phyloP scores from a whole-genome alignment of 1,284 basidiomycete genomes.

The Leccinum variabile region DNA sequence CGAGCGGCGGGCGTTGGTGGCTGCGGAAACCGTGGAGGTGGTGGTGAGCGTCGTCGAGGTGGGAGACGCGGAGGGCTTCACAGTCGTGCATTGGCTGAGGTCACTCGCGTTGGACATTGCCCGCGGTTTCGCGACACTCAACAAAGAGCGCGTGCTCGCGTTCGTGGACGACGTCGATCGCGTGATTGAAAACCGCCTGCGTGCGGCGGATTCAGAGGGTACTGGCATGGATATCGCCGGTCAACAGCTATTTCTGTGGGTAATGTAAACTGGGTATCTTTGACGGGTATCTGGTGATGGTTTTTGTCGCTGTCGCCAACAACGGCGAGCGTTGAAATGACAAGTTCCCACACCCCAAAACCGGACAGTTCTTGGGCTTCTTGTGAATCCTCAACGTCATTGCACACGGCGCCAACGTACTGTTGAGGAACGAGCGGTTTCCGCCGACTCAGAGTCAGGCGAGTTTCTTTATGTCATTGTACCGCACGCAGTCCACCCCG shows the following conservation, averaged over 20 bases:
- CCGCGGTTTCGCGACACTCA: conserved; percentile 32
- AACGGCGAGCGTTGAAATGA: conserved; percentile 12
- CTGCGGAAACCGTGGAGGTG: conserved; percentile 18
- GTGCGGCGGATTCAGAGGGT: conserved; percentile 33
- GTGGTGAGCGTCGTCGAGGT: conserved; percentile 29
- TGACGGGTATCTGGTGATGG: conserved; percentile 14
- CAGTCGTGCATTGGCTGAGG: conserved; percentile 41
- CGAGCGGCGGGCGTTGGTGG: conserved; percentile 25
- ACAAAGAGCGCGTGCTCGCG: conserved; percentile 17
- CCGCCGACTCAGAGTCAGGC: background rate
- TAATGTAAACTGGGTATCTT: background rate
- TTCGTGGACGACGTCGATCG: conserved; percentile 24
- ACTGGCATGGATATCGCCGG: conserved; percentile 24
- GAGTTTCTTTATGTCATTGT: background rate
- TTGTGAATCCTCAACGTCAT: too few relatives aligned
- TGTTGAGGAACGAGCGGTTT: background rate
- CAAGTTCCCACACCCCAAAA: conserved; percentile 19
- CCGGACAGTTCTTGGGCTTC: background rate
- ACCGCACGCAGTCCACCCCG: background rate
- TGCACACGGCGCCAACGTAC: background rate
- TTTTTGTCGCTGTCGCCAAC: conserved; percentile 22
- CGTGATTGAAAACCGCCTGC: conserved; percentile 28
- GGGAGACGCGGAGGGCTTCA: conserved; percentile 37
- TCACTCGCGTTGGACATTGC: conserved; percentile 37
- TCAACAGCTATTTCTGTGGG: conserved; percentile 2